phyloP scores from a whole-genome alignment of 2,329 filamentous ascomycete genomes.

The Raffaelea ambrosiae region DNA sequence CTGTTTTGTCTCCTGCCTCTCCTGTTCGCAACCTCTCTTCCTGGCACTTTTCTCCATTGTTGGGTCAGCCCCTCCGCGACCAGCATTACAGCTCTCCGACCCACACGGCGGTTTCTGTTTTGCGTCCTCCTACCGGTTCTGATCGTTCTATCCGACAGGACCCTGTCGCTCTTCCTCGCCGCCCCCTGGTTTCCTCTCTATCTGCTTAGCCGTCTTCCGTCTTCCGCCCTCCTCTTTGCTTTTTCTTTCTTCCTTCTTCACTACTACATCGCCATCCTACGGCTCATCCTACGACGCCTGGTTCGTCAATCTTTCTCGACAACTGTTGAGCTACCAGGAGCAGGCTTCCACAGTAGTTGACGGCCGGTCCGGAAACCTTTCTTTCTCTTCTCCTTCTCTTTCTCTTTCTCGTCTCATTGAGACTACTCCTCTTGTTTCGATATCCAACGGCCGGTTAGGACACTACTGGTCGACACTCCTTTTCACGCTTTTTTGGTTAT shows the following conservation, averaged over 20 bases:
- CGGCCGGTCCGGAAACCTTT: conserved; percentile 5
- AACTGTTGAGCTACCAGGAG: conserved; percentile 2
- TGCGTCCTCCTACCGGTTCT: not conserved
- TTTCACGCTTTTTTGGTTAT: no score
- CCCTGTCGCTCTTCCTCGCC: not conserved
- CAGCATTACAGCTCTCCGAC: no score
- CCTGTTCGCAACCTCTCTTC: no score
- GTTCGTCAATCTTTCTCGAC: not conserved
- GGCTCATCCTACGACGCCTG: not conserved
- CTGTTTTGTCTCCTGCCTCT: no score
- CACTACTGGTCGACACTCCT: no score
- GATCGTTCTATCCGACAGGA: no score
- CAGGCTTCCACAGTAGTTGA: conserved; percentile 6
- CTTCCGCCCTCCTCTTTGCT: not conserved
- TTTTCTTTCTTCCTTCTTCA: not conserved
- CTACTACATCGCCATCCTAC: not conserved
- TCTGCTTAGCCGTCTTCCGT: not conserved
- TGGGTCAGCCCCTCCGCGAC: no score
- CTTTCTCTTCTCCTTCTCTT: not conserved
- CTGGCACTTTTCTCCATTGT: no score
- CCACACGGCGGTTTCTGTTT: not conserved
- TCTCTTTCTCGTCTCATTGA: not conserved
- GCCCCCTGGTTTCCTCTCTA: not conserved
- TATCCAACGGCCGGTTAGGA: not conserved
- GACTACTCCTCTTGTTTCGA: not conserved